These are phyloP conservation scores for Cercophora sp. DNA, from an alignment of 495 filamentous ascomycete genomes.

Conservation along the genomic window DNA sequence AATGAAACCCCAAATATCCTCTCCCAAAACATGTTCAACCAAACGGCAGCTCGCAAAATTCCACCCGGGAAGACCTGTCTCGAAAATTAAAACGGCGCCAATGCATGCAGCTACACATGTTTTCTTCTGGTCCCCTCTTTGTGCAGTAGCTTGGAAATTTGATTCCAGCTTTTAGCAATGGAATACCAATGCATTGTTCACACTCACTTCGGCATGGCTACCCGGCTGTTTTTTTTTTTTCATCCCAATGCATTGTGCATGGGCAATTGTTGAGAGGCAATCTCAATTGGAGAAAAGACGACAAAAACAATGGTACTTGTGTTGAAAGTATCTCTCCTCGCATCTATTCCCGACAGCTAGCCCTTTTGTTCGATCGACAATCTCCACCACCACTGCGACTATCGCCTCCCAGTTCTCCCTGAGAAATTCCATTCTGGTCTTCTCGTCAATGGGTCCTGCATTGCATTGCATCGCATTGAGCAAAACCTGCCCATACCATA, in stretches of 20 bases:
- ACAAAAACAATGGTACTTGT: slow-evolving; percentile 3
- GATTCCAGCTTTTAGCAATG: background rate
- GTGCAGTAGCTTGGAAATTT: background rate
- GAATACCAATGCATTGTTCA: background rate
- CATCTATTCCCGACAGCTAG: background rate
- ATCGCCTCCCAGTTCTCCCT: background rate
- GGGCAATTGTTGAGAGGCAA: no score
- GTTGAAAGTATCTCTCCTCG: background rate
- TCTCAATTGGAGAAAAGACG: no score
- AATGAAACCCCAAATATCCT: background rate
- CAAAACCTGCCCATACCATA: no score
- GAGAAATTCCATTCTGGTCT: background rate
- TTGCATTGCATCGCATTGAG: slow-evolving; percentile 6
- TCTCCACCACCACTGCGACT: slow-evolving; percentile 8
- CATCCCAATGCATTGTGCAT: no score
- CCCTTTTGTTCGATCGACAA: background rate
- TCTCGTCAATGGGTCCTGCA: background rate
- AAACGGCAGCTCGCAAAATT: background rate
- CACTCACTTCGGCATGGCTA: background rate
- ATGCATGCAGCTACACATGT: slow-evolving; percentile 14
- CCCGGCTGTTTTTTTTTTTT: no score
- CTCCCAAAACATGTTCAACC: no score
- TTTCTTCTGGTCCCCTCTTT: background rate
- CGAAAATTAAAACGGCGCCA: no score
- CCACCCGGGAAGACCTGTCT: background rate